Base-by-base conservation (phyloP, 1,139 yeast genomes). In the Diutina pseudorugosa region DNA sequence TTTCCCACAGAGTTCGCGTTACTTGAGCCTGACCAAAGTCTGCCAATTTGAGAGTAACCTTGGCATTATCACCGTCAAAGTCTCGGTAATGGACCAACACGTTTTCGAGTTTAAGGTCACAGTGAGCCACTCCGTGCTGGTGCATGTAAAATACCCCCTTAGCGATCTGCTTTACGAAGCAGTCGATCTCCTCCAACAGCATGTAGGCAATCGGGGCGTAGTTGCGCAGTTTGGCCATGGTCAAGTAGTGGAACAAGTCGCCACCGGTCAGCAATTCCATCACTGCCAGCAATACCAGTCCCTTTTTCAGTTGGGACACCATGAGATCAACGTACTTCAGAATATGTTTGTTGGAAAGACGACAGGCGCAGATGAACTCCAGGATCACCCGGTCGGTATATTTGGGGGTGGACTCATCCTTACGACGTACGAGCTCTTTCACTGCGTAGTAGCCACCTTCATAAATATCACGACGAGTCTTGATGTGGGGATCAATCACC, bases 11-110 rank as follows among this genome's bases (percentile, higher is more conserved):
- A 1, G 89, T 83, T 59, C 80, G 75, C 59, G 84, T 81, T n/a
- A 84, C 89, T 54, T 81, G 83, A 50, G 87, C 77, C 43, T 86
- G 82, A n/a, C 93, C 93, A 64, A 84, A 84, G 65, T 84, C 93
- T 51, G 83, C 76, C 36, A 84, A 71, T 61, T 83, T 83, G 42
- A 74, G 59, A 66, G 72, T 51, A 75, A 86, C 59, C 65, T 71
- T 61, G 12, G 60, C 41, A 21, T 33, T 16, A 23, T 16, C 51
- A 19, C 50, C 27, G 23, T 50, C 53, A 41, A 48, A 53, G 47
- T 49, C 53, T 25, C 57, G 60, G 52, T 65, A 70, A 18, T 59
- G 57, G 8, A 71, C 53, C 41, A 84, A 61, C 36, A 84, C 70
- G 61, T 84, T 84, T 59, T 84, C 91, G 11, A 86, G 81, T 61